These are phyloP conservation scores for Xerophyta viscosa DNA, from an alignment of 106 monocot species.

Conservation along the genomic window DNA sequence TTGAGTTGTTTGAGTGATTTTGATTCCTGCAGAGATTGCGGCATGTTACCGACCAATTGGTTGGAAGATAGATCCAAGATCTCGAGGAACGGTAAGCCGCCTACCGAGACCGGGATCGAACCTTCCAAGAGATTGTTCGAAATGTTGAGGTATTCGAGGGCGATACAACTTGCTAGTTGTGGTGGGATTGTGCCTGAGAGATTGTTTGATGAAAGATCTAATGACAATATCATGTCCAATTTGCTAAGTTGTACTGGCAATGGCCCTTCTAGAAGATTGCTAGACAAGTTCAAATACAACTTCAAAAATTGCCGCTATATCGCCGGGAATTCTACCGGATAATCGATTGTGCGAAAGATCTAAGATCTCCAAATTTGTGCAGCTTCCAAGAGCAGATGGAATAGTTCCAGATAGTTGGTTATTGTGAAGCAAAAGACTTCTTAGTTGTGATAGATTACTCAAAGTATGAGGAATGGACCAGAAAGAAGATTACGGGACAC, in stretches of 20 bases:
- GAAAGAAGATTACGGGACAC: conserved; percentile 53
- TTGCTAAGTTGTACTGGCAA: conserved; percentile 63
- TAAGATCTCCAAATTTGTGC: conserved; percentile 57
- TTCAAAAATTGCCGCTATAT: conserved; percentile 50
- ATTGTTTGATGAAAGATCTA: conserved; percentile 72
- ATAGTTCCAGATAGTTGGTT: conserved; percentile 59
- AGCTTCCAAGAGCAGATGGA: conserved; percentile 49
- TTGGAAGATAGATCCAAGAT: conserved; percentile 64
- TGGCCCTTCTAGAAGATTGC: conserved; percentile 47
- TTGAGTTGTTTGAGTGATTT: conserved; percentile 40
- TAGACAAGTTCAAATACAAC: conserved; percentile 68
- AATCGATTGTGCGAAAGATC: conserved; percentile 74
- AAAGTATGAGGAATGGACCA: conserved; percentile 53
- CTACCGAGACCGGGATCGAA: conserved; percentile 38
- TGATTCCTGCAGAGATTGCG: conserved; percentile 43
- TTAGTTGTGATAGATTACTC: conserved; percentile 46
- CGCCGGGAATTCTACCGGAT: conserved; percentile 45
- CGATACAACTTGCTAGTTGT: conserved; percentile 68
- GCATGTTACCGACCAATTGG: conserved; percentile 36
- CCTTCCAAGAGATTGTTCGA: conserved; percentile 53
- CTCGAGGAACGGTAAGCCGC: conserved; percentile 39
- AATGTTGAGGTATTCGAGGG: conserved; percentile 73
- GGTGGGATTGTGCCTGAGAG: conserved; percentile 59
- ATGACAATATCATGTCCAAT: conserved; percentile 62
- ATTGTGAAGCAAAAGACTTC: conserved; percentile 47